Base-by-base conservation (phyloP, 139 green algal species). In the Chlorella sp. region DNA sequence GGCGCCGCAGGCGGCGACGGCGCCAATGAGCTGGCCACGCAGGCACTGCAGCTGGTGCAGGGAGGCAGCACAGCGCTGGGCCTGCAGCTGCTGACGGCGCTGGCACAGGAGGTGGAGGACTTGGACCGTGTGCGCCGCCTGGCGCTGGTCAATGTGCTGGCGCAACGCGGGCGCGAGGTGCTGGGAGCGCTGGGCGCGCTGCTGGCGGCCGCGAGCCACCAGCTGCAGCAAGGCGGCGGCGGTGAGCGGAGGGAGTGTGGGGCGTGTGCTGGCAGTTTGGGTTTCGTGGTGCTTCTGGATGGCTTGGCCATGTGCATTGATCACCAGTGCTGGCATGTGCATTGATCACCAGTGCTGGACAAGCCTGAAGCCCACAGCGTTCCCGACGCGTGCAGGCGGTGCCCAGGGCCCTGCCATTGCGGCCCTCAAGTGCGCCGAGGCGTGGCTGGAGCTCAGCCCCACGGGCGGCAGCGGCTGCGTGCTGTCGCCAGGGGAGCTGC, bases 101-200 rank as follows among this genome's bases (percentile, higher is more conserved):
- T 92, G 51, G 89, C 87, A 6, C 86, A 92, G 72, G 89, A 92
- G 84, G 85, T 78, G 2, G 83, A 89, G 17, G 87, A 41, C 24
- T 60, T 92, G 76, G 86, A 92, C 70, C 65, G 69, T 16, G 62
- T 56, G 44, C 81, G 77, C 24, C 76, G 84, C 19, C 44, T 74
- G 70, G 73, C 62, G 16, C 56, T 88, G 69, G 84, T 85, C 20
- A 69, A 41, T n/a, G 74, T 83, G 74, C 73, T 88, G 76, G 32
- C 80, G 73, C 70, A 76, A 44, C 40, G 43, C 41, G 76, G 65
- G 3, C 17, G 62, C 11, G 79, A 83, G 79, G 41, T 85, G 78
- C 65, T 85, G n/a, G 78, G 56, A 1, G 62, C 34, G 79, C 69
- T 88, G 84, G 84, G 79, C 9, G 24, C 32, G 24, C 76, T 85